These are phyloP conservation scores for Atalantia buxifolia DNA, from an alignment of 345 rosid genomes.

Conservation along the genomic window DNA sequence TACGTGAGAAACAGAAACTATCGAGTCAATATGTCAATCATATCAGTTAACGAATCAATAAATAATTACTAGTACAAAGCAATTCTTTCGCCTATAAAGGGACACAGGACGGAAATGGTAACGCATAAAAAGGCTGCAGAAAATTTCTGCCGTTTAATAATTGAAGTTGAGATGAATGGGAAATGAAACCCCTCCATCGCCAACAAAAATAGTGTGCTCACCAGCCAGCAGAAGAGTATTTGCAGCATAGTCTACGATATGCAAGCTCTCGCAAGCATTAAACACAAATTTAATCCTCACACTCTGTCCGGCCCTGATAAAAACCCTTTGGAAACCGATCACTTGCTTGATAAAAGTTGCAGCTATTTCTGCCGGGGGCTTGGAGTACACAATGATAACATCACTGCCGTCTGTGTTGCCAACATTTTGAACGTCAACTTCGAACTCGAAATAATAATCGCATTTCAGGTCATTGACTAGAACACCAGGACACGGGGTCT, in stretches of 20 bases:
- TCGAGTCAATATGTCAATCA: too few relatives aligned
- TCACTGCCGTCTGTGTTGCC: constrained; percentile 31
- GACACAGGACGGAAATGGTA: too few relatives aligned
- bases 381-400: constrained; percentile 28
- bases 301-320: constrained; percentile 13
- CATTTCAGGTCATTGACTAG: constrained; percentile 8
- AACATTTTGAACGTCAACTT: constrained; percentile 15
- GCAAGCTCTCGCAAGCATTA: constrained; percentile 30
- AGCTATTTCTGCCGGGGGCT: constrained; percentile 26
- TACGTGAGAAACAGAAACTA: too few relatives aligned
- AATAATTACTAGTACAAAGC: too few relatives aligned
- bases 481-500: constrained; percentile 16
- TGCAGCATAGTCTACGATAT: constrained; percentile 17
- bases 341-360: constrained; percentile 26
- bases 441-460: background rate
- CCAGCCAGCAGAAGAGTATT: constrained; percentile 27
- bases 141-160: background rate
- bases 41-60: too few relatives aligned
- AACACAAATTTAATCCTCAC: constrained; percentile 20
- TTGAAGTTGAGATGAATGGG: constrained; percentile 7
- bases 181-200: constrained; percentile 16
- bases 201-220: constrained; percentile 18
- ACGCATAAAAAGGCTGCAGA: too few relatives aligned
- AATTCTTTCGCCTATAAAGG: too few relatives aligned
- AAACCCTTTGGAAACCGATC: constrained; percentile 34